Evolutionary conservation across 2,329 filamentous ascomycete genomes (phyloP), one percentile per base, ranked within the genome.

Genomic region (Magnaporthiopsis rhizophila): DNA sequence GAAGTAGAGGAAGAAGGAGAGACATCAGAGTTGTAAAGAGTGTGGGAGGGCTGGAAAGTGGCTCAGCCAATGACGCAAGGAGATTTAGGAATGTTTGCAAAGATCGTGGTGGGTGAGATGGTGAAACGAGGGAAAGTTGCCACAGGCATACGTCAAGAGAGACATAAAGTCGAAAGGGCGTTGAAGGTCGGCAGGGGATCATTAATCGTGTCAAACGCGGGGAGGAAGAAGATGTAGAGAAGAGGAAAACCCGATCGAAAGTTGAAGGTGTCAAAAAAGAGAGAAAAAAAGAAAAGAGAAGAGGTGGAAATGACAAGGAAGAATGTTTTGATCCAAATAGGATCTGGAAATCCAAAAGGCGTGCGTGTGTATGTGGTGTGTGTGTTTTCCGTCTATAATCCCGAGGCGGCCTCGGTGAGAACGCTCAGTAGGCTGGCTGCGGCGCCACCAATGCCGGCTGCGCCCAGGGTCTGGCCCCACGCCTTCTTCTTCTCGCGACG

Each of bases 371-470:
- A 8, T n/a, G 38, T 45, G 8, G 3, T 32, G 28, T 5, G 28
- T 30, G 28, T 30, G 28, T 30, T 30, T 30, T 13, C 18, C 4
- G 34, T 15, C 2, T 60, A 76, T 59, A 71, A 67, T 53, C 66
- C 71, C 7, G 70, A 68, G 8, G 83, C 84, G 32, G 84, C 85
- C 70, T 88, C 84, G 4, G 82, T 80, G 38, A 88, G 73, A 1
- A 87, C 83, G 64, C 81, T 81, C 59, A 87, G 69, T 66, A 88
- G 72, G 63, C 83, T 86, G 3, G 81, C 84, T 0, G 86, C 85
- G 0, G 84, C 85, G 12, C 85, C 83, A 4, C 85, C 85, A 36
- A 88, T 82, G 1, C 85, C 82, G 6, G 84, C 85, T 0, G 82
- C 83, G 2, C 81, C 79, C 4, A 87, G 76, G 21, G 83, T 81